Base-by-base conservation (phyloP, 2,329 filamentous ascomycete genomes). In the Falciphora oryzae region DNA sequence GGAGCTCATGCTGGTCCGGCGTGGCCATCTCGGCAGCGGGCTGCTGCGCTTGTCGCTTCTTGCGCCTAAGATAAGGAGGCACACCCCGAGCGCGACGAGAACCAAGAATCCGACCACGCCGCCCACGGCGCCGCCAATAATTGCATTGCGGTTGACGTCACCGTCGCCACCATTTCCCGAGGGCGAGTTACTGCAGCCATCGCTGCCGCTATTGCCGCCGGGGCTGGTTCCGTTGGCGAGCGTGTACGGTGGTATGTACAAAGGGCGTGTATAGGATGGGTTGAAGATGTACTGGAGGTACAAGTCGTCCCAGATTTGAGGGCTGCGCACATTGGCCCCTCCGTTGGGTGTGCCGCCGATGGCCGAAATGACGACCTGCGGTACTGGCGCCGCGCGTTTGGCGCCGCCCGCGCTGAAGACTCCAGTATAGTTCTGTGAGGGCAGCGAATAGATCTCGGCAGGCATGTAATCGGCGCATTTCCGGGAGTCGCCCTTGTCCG, bases 321-420 rank as follows among this genome's bases (percentile, higher is more conserved):
- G 69, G 2, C 44, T 64, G 4, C 57, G 66, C 22, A 66, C 67
- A 67, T 65, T 56, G 1, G 80, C 67, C 76, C 76, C 70, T 70
- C 78, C 65, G 72, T 73, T 63, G 70, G 71, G 57, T 74, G 77
- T 64, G 71, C 78, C 62, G 75, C 77, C 71, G 77, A 79, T 69
- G 78, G 77, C 66, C 77, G 78, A 67, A 79, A 80, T 72, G 75
- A 77, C 67, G 77, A 78, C 71, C 80, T 83, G 73, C 78, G 76
- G 70, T 72, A 80, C 72, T 77, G 79, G 72, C 75, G 78, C 57
- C 69, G 73, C 3, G 7, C 68, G 62, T 16, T 57, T 64, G 1
- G 70, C 67, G 18, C 68, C 70, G 3, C 57, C 66, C 69, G 69
- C 60, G 66, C 73, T 64, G 68, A 77, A 67, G 63, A 70, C 61